Base-by-base conservation (phyloP, 2,329 filamentous ascomycete species). In the Fusarium kyushuense region DNA sequence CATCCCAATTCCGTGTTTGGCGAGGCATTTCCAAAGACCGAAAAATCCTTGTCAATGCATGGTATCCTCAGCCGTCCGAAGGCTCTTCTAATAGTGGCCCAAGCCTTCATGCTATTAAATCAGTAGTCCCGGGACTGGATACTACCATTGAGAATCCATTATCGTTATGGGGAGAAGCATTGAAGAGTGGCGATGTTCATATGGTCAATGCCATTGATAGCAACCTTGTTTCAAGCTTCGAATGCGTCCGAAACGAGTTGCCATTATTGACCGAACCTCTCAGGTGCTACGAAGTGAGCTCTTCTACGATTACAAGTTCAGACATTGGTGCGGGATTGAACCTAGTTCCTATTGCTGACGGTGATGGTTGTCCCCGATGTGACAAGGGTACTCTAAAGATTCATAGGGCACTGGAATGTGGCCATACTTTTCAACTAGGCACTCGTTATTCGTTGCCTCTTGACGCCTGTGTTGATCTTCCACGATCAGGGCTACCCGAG, bases 401-500 rank as follows among this genome's bases (percentile, higher is more conserved):
- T 4, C 86, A 91, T 58, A 90, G 87, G 65, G 92, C 94, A 10
- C 90, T 98, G 49, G 96, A 99, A 79, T 85, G 98, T 17, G 96
- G 93, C 1, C 96, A 99, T 78, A 98, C 96, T 0, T 99, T 99
- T 80, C 90, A 96, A 77, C 89, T 99, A 2, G 94, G 95, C 13
- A 94, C 92, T 2, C 88, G 94, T 30, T 99, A 99, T 81, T 94
- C 92, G 25, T 83, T 87, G 21, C 90, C 93, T 0, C 84, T 99
- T 1, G 81, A 85, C 10, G 91, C 92, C 2, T 83, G 79, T 1
- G 86, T 96, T 4, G 80, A 82, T 6, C 65, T 79, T 4, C 75
- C 79, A 14, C 63, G 69, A 40, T 66, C 54, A 16, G 52, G 57
- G n/a, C 19, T 72, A 2, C 60, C 72, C 9, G 59, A 53, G 13